phyloP scores from a whole-genome alignment of 805 yeast genomes.

The Yarrowia hollandica region DNA sequence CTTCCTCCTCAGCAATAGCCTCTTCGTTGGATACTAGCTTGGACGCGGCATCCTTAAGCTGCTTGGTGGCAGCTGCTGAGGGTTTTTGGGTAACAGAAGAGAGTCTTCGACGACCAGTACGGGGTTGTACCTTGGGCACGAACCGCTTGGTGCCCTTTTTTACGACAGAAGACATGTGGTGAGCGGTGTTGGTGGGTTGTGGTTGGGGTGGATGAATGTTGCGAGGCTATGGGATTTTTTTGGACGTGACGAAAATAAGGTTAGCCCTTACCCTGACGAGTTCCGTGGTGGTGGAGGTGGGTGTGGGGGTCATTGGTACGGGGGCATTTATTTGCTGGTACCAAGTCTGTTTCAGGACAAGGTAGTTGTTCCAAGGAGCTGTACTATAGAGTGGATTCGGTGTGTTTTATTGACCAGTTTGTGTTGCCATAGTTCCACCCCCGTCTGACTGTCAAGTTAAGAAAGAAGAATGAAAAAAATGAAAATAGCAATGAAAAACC shows the following conservation, averaged over 20 bases:
- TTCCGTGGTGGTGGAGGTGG: neutral
- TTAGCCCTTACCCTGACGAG: neutral
- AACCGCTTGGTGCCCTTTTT: slow-evolving; percentile 21
- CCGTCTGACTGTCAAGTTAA: too few relatives aligned
- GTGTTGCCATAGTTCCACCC: too few relatives aligned
- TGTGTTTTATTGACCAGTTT: too few relatives aligned
- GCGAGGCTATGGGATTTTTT: too few relatives aligned
- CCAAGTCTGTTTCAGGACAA: too few relatives aligned
- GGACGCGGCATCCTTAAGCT: slow-evolving; percentile 19
- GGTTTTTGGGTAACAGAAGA: slow-evolving; percentile 13
- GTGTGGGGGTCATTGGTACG: too few relatives aligned
- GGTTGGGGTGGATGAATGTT: neutral
- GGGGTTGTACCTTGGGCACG: slow-evolving; percentile 26
- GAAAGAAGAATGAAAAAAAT: too few relatives aligned
- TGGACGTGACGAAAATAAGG: slow-evolving; percentile 4
- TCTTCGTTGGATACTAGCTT: slow-evolving; percentile 6
- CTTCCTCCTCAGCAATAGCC: slow-evolving; percentile 15
- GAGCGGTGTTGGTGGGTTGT: neutral
- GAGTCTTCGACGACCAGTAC: slow-evolving; percentile 7
- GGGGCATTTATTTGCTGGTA: too few relatives aligned
- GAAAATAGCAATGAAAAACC: too few relatives aligned
- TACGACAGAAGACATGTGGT: slow-evolving; percentile 26
- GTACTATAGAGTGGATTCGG: too few relatives aligned
- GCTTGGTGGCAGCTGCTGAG: slow-evolving; percentile 1
- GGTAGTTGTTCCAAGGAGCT: too few relatives aligned